Evolutionary conservation across 1,284 basidiomycete species (phyloP), one percentile per base, ranked within the genome.

Genomic region (Microbotryum saponariae): DNA sequence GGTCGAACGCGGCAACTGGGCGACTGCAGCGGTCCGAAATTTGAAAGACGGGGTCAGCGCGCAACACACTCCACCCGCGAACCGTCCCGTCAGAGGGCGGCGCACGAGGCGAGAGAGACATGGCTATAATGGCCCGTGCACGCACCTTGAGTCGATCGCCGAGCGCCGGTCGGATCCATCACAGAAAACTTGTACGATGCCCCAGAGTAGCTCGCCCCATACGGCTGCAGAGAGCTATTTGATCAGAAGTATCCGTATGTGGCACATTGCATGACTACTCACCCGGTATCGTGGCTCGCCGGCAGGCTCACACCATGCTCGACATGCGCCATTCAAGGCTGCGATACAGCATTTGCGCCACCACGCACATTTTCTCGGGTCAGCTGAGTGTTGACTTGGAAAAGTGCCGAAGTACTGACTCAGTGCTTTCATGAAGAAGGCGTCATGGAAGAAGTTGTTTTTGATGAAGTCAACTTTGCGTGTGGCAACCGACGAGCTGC

Each of bases 361-460:
- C 54, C 60, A 55, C 25, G 25, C 29, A 45, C 49, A 49, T 16
- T 23, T 7, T 42, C 45, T n/a, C 55, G 42, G 18, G 46, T 68
- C 58, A 63, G 62, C 64, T 54, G 14, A 42, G n/a, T 31, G 37
- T 42, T 59, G 51, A 54, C 56, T 42, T 33, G 27, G 53, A 23
- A 50, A 27, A 59, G 31, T 25, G 14, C 45, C 12, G 3, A 12
- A 42, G 58, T 31, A 73, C 83, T 54, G 56, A 91, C 89, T 85
- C 56, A 94, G 88, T 1, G 92, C 89, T 74, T 97, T 97, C 62
- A 98, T 81, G 83, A 98, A 98, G 80, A 99, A 99, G 0, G 96
- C 93, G 71, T 99, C 96, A 73, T 93, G 92, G 74, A 96, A 98
- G 73, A 92, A 91, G 76, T 97, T 97, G 75, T 99, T 98, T 76